Evolutionary conservation across 371 early-diverging fungal species (phyloP), one percentile per base, ranked within the genome.

Genomic region (Mucor irregularis): DNA sequence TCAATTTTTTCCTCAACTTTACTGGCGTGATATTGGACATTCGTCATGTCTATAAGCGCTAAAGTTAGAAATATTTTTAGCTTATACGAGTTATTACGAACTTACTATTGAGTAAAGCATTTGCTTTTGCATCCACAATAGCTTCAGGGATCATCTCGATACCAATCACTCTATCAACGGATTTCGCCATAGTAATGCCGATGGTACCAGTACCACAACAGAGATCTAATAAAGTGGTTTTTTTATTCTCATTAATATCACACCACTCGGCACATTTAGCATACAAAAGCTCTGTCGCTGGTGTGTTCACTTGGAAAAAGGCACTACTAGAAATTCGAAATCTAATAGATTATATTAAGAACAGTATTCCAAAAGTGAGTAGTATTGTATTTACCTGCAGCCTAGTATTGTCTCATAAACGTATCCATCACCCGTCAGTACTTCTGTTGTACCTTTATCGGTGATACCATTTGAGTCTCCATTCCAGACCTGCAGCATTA

Each of bases 161-260:
- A 5, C 93, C 95, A 56, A 91, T 61, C 10, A 94, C 90, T 19
- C 74, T 65, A 46, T 86, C 84, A 8, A 90, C 86, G 5, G 62
- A 64, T 38, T 74, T 61, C 1, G 93, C 87, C 85, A 92, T 82
- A 11, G 85, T 82, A 38, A 93, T 83, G 19, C 95, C 95, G 63
- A 94, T 92, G 9, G 91, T 90, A 24, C 93, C 93, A 5, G 93
- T 92, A 21, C 95, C 95, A 69, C 92, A 92, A 72, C 95, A 94
- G 16, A 94, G 68, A 63, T 93, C 93, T 22, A 92, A 68, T 21
- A 91, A 61, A 1, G 74, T 74, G 3, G 69, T 65, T 42, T 68
- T 64, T 43, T 79, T 80, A 26, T 28, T 59, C 16, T 63, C 49
- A 51, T 68, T 66, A 21, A 75, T 58, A 39, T 69, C 67, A 44